Conservation (phyloP, 805 yeast genomes). For the Suhomyces sp. region DNA sequence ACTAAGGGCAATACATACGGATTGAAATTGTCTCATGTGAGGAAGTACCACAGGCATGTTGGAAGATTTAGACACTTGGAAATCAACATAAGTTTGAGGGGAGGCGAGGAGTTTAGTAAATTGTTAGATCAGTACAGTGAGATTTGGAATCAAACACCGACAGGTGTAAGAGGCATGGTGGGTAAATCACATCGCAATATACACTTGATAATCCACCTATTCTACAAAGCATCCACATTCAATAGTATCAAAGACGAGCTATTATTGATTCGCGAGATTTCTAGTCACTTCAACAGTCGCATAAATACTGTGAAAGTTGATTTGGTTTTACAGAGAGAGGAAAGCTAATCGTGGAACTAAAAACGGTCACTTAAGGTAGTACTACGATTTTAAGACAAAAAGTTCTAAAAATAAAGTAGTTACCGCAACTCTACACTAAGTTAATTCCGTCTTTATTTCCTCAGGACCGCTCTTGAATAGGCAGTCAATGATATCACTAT, state of each 20-base stretch:
- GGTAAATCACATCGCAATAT: background rate
- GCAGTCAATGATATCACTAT: background rate
- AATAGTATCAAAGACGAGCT: slow-evolving; percentile 8
- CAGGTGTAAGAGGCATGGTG: background rate
- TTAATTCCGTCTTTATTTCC: background rate
- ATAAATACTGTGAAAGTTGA: slow-evolving; percentile 1
- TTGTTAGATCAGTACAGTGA: background rate
- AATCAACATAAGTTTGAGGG: background rate
- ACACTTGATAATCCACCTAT: slow-evolving; percentile 3
- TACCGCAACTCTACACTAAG: background rate
- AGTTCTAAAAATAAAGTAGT: background rate
- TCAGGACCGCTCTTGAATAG: background rate
- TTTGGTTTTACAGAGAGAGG: slow-evolving; percentile 1
- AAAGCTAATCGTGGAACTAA: background rate
- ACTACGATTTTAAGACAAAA: background rate
- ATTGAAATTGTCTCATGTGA: background rate
- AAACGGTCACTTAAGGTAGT: background rate
- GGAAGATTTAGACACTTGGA: background rate
- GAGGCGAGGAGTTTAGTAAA: background rate
- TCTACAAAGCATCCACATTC: slow-evolving; percentile 7
- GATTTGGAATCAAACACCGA: background rate
- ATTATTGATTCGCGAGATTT: slow-evolving; percentile 3
- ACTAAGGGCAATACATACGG: background rate
- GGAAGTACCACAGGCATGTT: background rate
- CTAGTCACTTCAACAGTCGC: background rate